These are phyloP conservation scores for Pleurotus djamor DNA, from an alignment of 768 basidiomycete genomes.

Conservation along the genomic window DNA sequence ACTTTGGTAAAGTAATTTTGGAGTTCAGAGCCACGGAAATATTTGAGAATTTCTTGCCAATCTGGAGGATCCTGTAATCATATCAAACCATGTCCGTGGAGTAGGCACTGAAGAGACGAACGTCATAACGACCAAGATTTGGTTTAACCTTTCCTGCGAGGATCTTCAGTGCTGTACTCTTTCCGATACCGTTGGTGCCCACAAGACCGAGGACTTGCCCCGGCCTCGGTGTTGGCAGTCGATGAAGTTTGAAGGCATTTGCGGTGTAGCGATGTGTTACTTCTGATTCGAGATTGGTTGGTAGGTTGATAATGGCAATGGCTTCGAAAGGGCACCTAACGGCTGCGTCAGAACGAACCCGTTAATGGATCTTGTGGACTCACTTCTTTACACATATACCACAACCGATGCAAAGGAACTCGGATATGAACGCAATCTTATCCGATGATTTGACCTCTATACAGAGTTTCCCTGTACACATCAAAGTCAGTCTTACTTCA, in stretches of 20 bases:
- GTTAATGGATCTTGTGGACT: conserved; percentile 22
- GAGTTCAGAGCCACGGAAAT: conserved; percentile 97
- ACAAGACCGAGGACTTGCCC: conserved; percentile 99
- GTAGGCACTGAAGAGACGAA: conserved; percentile 31
- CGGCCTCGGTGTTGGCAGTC: conserved; percentile 93
- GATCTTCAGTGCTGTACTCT: conserved; percentile 96
- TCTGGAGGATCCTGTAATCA: conserved; percentile 85
- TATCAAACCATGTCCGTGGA: not conserved
- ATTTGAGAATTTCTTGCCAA: conserved; percentile 98
- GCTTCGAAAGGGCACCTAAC: conserved; percentile 97
- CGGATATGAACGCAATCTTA: conserved; percentile 99
- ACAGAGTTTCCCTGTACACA: conserved; percentile 81
- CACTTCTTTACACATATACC: conserved; percentile 99
- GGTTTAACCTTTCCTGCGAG: conserved; percentile 97
- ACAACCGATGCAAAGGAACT: conserved; percentile 98
- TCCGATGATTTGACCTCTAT: conserved; percentile 96
- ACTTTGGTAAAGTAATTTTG: conserved; percentile 99
- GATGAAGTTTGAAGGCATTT: conserved; percentile 98
- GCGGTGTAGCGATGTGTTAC: conserved; percentile 99
- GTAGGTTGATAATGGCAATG: conserved; percentile 97
- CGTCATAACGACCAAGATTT: conserved; percentile 95
- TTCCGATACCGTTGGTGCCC: conserved; percentile 99
- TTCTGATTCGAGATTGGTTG: conserved; percentile 93
- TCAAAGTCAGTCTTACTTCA: not conserved
- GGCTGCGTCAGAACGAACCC: not conserved